phyloP scores from a whole-genome alignment of 1,139 yeast genomes.

The Sugiyamaella sp. region DNA sequence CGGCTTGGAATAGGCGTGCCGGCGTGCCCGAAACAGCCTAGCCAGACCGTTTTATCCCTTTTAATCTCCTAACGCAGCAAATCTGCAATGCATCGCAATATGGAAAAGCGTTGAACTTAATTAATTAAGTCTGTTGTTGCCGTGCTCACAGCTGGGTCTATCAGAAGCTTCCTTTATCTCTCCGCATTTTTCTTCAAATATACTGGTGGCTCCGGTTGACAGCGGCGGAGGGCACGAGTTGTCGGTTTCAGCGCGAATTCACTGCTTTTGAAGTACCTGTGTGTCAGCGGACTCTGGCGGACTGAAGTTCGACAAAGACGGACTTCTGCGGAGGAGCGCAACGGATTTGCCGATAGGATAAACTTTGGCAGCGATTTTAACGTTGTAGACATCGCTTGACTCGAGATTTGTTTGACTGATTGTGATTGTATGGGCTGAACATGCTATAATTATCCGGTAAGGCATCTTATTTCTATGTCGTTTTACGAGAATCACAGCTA shows the following conservation, averaged over 20 bases:
- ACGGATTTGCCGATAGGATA: not conserved
- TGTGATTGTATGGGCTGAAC: not conserved
- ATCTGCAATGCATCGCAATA: constrained; percentile 8
- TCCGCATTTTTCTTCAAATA: not conserved
- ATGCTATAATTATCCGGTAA: not conserved
- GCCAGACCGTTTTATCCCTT: not conserved
- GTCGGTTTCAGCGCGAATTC: too few species aligned
- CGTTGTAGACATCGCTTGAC: too few species aligned
- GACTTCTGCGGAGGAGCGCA: not conserved
- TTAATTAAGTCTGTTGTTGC: not conserved
- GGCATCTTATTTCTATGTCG: not conserved
- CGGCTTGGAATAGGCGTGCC: not conserved
- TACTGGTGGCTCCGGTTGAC: not conserved
- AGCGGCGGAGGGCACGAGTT: too few species aligned
- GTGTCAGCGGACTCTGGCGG: not conserved
- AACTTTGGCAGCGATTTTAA: not conserved
- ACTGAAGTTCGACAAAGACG: not conserved
- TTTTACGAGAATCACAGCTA: not conserved
- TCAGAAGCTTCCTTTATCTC: not conserved
- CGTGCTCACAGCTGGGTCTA: not conserved
- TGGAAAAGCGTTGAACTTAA: constrained; percentile 6
- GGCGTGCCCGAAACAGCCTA: not conserved
- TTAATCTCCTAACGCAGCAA: not conserved
- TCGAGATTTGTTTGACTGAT: not conserved
- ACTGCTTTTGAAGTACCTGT: not conserved